Evolutionary conservation across 2,329 filamentous ascomycete genomes (phyloP).

Genomic region (Diplodia sapinea): DNA sequence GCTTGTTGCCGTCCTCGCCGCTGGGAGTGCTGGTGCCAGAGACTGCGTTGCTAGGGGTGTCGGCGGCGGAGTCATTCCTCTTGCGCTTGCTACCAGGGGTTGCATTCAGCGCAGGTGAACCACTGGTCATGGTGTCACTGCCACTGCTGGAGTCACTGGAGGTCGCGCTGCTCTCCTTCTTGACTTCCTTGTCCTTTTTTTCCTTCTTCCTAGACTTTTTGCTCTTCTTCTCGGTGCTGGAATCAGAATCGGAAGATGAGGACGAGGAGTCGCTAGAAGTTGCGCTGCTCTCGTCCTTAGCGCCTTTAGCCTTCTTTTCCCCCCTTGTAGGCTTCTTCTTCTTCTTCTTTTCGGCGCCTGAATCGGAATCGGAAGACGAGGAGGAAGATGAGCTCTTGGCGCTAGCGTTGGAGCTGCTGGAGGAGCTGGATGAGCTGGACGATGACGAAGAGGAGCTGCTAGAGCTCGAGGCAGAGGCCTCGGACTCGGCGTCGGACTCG

Average conservation of each 20-base stretch:
- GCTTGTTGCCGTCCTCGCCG: conserved; percentile 38
- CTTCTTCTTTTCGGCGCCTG: background rate
- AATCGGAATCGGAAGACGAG: conserved; percentile 17
- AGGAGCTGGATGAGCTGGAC: conserved; percentile 3
- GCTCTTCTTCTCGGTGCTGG: conserved; percentile 1
- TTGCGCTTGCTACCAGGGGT: conserved; percentile 52
- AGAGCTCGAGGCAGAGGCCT: conserved; percentile 23
- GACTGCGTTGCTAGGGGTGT: conserved; percentile 38
- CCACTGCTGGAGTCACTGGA: conserved; percentile 37
- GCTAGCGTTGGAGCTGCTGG: conserved; percentile 4
- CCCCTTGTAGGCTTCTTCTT: too few species aligned
- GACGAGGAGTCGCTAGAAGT: conserved; percentile 33
- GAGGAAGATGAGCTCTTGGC: conserved; percentile 8
- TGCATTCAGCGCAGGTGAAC: conserved; percentile 37
- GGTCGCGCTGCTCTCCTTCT: conserved; percentile 32
- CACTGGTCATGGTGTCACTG: conserved; percentile 51
- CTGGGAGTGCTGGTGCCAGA: conserved; percentile 35
- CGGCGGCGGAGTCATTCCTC: conserved; percentile 44
- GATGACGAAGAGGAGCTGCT: conserved; percentile 19
- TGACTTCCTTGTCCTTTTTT: conserved; percentile 24
- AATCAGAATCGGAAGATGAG: conserved; percentile 21
- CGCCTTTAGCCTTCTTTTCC: too few species aligned
- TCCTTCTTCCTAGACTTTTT: conserved; percentile 16
- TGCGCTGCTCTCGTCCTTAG: too few species aligned
- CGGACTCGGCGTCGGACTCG: conserved; percentile 13